Percentiles rank a stretch among this genome's conserved stretches.
Conservation (phyloP, 345 rosid genomes). For the Cardamine chenopodiifolia region DNA sequence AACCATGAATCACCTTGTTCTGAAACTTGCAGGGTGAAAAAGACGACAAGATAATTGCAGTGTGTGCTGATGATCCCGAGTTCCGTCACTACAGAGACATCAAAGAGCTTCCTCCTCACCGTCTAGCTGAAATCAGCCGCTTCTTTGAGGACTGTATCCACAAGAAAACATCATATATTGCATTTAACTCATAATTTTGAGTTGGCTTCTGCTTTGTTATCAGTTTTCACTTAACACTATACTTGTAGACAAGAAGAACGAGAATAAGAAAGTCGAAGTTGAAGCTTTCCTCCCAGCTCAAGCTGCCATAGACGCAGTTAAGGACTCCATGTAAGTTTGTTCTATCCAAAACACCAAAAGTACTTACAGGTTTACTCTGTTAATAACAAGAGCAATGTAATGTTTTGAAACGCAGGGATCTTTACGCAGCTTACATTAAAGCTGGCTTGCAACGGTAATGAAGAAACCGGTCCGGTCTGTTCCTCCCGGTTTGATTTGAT, state of each 20-base stretch:
- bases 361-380: neutral
- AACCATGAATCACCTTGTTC: constrained; percentile 11
- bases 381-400: neutral
- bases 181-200: neutral
- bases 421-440: constrained; percentile 86
- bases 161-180: constrained; percentile 15
- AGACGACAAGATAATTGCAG: constrained; percentile 97
- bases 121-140: constrained; percentile 96
- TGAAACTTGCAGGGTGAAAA: constrained; percentile 74
- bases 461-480: neutral
- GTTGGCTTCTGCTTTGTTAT: neutral
- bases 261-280: constrained; percentile 92
- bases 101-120: constrained; percentile 97
- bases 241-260: constrained; percentile 87
- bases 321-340: constrained; percentile 81
- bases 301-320: constrained; percentile 73
- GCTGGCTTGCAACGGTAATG: constrained; percentile 73
- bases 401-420: constrained; percentile 70
- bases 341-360: constrained; percentile 4
- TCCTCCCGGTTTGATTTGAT: constrained; percentile 20
- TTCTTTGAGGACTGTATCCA: constrained; percentile 99
- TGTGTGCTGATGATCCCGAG: constrained; percentile 99
- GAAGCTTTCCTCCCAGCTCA: constrained; percentile 90
- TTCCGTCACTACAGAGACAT: constrained; percentile 91
- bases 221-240: constrained; percentile 31